Evolutionary conservation across 306 rosid species (phyloP).

Genomic region (Pachyrhizus erosus): DNA sequence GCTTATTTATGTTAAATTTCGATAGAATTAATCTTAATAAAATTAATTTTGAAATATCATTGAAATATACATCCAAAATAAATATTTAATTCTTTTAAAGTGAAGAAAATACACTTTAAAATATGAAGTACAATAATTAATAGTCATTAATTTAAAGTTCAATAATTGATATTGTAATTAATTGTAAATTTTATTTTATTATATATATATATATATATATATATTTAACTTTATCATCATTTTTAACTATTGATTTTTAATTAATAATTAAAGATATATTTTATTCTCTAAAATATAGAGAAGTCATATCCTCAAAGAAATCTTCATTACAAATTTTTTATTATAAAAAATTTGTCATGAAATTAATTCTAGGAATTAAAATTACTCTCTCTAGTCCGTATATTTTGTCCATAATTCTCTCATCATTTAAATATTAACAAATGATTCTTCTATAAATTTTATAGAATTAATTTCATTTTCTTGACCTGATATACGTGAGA

Average conservation of each 20-base stretch:
- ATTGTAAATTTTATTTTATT: too few relatives aligned
- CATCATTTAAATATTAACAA: neutral
- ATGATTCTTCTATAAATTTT: neutral
- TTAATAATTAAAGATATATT: too few relatives aligned
- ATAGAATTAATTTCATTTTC: neutral
- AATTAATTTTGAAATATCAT: neutral
- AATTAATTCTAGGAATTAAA: neutral
- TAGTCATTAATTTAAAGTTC: too few relatives aligned
- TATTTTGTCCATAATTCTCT: neutral
- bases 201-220: too few relatives aligned
- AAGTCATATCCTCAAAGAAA: neutral
- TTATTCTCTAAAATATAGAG: neutral
- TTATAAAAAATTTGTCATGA: neutral
- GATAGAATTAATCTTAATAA: neutral
- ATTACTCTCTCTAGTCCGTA: neutral
- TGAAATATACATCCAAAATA: neutral
- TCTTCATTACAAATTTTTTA: neutral
- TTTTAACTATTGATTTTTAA: too few relatives aligned
- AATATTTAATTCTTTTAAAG: neutral
- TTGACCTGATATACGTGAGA: neutral
- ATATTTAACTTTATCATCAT: too few relatives aligned
- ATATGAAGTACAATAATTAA: too few relatives aligned
- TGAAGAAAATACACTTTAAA: too few relatives aligned
- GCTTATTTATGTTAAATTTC: neutral
- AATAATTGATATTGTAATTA: too few relatives aligned